Conservation (phyloP, 2,329 filamentous ascomycete genomes). For the Immersiporthe knoxdaviesiana region DNA sequence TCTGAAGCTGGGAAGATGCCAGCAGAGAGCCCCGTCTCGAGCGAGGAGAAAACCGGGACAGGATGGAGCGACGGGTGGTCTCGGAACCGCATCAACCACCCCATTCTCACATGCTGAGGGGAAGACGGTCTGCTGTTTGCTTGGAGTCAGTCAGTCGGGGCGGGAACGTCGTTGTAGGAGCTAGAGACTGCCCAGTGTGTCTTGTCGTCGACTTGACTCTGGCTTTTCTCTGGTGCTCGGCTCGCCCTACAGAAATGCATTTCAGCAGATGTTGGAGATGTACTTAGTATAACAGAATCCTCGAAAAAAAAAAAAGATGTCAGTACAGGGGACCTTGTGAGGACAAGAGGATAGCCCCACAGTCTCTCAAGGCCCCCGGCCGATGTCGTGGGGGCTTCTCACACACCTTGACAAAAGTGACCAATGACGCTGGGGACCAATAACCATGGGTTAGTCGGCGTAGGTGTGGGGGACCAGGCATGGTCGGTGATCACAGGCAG, state of each 20-base stretch:
- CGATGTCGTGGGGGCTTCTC: not conserved
- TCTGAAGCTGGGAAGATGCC: constrained; percentile 12
- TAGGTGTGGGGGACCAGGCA: not conserved
- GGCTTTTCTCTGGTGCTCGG: not conserved
- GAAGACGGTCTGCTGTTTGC: not conserved
- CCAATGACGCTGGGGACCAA: not conserved
- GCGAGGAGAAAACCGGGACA: not conserved
- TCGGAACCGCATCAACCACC: constrained; percentile 9
- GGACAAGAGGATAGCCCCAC: not conserved
- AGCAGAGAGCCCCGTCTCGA: not conserved
- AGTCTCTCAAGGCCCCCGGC: not conserved
- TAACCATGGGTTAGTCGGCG: not conserved
- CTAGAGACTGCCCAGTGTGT: not conserved
- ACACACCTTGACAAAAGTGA: not conserved
- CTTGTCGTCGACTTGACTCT: not conserved
- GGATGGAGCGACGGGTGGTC: constrained; percentile 3
- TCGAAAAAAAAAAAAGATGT: not conserved
- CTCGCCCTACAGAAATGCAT: not conserved
- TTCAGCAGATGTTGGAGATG: not conserved
- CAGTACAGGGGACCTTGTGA: not conserved
- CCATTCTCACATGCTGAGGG: not conserved
- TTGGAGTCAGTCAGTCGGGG: not conserved
- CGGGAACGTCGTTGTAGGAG: not conserved
- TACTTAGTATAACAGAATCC: not conserved
- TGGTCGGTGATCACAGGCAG: constrained; percentile 2